phyloP scores from a whole-genome alignment of 768 basidiomycete genomes.

The Serendipita sp. region DNA sequence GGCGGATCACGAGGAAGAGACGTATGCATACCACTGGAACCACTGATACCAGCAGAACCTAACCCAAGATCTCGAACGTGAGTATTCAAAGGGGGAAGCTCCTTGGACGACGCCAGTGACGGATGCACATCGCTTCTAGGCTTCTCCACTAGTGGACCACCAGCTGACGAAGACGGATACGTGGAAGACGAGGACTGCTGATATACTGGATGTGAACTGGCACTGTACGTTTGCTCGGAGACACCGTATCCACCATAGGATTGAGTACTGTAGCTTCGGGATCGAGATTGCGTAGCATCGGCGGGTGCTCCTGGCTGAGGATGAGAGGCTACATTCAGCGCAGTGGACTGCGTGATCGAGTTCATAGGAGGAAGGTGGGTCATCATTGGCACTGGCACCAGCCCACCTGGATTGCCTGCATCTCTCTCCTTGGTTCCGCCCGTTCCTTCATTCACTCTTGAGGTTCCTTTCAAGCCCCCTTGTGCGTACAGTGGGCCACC shows the following conservation, averaged over 20 bases:
- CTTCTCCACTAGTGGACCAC: background rate
- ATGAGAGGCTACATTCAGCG: background rate
- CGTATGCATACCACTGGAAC: background rate
- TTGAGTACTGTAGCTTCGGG: background rate
- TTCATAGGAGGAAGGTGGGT: background rate
- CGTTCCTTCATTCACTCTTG: background rate
- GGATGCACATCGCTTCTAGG: background rate
- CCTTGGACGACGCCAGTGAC: background rate
- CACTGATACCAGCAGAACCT: background rate
- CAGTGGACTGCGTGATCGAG: background rate
- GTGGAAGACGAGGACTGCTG: background rate
- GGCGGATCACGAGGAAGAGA: slow-evolving; percentile 1
- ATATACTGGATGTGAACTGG: background rate
- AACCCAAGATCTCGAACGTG: background rate
- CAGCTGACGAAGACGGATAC: background rate
- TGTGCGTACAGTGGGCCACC: background rate
- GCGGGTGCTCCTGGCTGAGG: background rate
- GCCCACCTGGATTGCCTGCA: background rate
- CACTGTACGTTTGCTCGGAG: too few relatives aligned
- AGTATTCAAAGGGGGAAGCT: background rate
- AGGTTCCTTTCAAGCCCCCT: background rate
- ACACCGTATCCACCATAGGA: too few relatives aligned
- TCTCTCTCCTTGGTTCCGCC: background rate
- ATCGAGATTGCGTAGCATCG: background rate
- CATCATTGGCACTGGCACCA: background rate